phyloP scores from a whole-genome alignment of 2,329 filamentous ascomycete species.

The Hypoxylon sp. region DNA sequence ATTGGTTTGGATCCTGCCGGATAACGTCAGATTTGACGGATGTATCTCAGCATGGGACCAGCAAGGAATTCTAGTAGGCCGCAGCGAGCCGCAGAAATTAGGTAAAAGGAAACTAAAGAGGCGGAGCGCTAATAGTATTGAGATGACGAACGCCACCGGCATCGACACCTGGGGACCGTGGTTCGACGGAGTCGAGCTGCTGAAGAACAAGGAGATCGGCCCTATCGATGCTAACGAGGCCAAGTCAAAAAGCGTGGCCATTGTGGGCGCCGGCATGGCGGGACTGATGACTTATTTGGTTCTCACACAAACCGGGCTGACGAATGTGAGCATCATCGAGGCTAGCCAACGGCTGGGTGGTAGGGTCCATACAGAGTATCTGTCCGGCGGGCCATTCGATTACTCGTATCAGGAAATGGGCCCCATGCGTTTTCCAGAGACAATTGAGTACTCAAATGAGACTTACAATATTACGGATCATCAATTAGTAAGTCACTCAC shows the following conservation, averaged over 20 bases:
- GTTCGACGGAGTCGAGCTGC: conserved; percentile 75
- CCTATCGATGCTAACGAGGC: conserved; percentile 66
- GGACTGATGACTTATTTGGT: conserved; percentile 72
- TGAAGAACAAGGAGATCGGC: conserved; percentile 68
- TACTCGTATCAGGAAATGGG: conserved; percentile 79
- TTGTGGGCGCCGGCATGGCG: conserved; percentile 76
- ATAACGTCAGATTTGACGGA: conserved; percentile 53
- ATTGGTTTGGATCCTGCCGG: conserved; percentile 56
- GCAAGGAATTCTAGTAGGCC: conserved; percentile 54
- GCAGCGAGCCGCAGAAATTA: conserved; percentile 55
- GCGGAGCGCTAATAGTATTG: conserved; percentile 52
- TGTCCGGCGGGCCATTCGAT: conserved; percentile 70
- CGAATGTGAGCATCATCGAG: conserved; percentile 74
- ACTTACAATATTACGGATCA: conserved; percentile 74
- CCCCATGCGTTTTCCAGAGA: conserved; percentile 75
- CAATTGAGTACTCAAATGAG: conserved; percentile 66
- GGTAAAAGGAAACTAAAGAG: conserved; percentile 51
- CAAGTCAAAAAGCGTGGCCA: conserved; percentile 73
- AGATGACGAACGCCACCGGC: conserved; percentile 67
- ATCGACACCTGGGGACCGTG: conserved; percentile 69
- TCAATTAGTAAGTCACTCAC: conserved; percentile 61
- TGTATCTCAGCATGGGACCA: conserved; percentile 61
- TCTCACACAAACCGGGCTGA: conserved; percentile 68
- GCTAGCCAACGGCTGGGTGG: conserved; percentile 73
- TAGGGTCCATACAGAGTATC: conserved; percentile 74